phyloP scores from a whole-genome alignment of 257 asterid species.

The Eucommia ulmoides region DNA sequence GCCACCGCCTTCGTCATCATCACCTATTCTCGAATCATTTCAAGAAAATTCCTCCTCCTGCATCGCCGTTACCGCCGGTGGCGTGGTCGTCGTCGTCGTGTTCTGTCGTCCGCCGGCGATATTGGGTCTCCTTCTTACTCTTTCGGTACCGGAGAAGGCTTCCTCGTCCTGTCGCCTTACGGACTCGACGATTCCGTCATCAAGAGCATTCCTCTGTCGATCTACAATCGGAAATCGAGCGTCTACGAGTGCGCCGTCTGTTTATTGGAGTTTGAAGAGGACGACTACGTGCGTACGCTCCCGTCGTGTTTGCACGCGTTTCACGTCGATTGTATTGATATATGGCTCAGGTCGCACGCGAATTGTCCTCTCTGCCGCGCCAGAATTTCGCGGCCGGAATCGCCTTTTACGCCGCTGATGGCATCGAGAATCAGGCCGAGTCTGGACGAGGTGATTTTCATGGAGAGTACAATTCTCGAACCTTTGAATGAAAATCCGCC shows the following conservation, averaged over 20 bases:
- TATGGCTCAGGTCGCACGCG: conserved; percentile 92
- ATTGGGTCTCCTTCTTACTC: conserved; percentile 68
- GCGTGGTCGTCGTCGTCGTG: conserved; percentile 60
- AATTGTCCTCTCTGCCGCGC: conserved; percentile 96
- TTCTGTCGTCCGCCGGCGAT: conserved; percentile 62
- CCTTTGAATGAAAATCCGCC: conserved; percentile 36
- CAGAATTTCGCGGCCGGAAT: conserved; percentile 33
- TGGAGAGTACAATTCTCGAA: conserved; percentile 47
- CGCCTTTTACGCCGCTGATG: conserved; percentile 21
- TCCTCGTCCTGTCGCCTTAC: conserved; percentile 69
- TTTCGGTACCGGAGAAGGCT: conserved; percentile 47
- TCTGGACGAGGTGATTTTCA: conserved; percentile 47
- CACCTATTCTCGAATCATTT: conserved; percentile 81
- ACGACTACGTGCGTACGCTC: conserved; percentile 80
- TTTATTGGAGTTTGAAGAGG: conserved; percentile 62
- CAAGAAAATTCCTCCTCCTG: conserved; percentile 48
- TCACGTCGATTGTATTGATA: conserved; percentile 92
- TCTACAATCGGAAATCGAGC: conserved; percentile 43
- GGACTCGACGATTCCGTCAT: conserved; percentile 84
- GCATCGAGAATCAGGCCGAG: conserved; percentile 81
- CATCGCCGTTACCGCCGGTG: conserved; percentile 64
- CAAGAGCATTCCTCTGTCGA: conserved; percentile 75
- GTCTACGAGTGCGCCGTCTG: conserved; percentile 83
- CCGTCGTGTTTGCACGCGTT: conserved; percentile 79
- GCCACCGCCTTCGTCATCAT: conserved; percentile 76